phyloP scores from a whole-genome alignment of 2,329 filamentous ascomycete species.

The Podosphaera xanthii region DNA sequence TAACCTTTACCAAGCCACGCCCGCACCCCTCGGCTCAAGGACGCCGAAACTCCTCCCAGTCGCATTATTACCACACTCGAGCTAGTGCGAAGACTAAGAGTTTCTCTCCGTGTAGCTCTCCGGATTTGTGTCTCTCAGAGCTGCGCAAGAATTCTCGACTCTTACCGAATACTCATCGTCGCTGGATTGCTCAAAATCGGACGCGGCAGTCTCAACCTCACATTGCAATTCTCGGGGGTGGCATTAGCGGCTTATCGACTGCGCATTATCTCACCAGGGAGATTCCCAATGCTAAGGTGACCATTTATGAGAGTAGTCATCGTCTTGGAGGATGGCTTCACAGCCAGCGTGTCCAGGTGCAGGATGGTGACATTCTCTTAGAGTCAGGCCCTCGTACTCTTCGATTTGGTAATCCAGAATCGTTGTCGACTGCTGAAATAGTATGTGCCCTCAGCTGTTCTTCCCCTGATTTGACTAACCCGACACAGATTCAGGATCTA shows the following conservation, averaged over 20 bases:
- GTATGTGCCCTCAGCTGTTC: conserved; percentile 1
- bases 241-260: conserved; percentile 58
- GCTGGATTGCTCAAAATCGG: not conserved
- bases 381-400: conserved; percentile 53
- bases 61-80: not conserved
- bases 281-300: conserved; percentile 48
- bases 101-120: not conserved
- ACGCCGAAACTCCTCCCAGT: not conserved
- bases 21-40: not conserved
- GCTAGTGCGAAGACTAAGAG: not conserved
- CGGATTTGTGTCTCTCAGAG: not conserved
- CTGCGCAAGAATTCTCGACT: not conserved
- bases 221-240: conserved; percentile 53
- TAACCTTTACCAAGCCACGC: not conserved
- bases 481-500: conserved; percentile 30
- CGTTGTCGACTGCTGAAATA: conserved; percentile 10
- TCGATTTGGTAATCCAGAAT: conserved; percentile 9
- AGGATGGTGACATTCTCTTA: conserved; percentile 44
- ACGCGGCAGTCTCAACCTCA: not conserved
- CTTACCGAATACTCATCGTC: not conserved
- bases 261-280: conserved; percentile 55
- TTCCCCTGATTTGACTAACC: not conserved
- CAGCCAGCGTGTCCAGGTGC: conserved; percentile 36
- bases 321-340: conserved; percentile 68
- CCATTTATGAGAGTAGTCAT: conserved; percentile 51